phyloP scores from a whole-genome alignment of 2,329 filamentous ascomycete genomes.

The Teratosphaeria zuluensis region DNA sequence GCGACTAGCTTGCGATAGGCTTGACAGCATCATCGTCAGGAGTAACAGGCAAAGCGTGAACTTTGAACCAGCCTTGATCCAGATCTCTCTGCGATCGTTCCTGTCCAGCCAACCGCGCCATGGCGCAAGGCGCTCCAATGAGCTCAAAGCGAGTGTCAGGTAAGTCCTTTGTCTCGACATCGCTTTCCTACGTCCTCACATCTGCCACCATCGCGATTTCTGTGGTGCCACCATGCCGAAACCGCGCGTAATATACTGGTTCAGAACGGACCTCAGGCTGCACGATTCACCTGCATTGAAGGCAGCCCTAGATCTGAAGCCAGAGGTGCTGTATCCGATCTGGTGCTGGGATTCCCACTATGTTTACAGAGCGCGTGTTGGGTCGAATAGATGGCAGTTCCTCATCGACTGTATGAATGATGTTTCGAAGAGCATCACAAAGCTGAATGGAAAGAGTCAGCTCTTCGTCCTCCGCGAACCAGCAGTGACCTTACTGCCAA shows the following conservation, averaged over 20 bases:
- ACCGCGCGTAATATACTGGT: conserved; percentile 61
- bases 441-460: conserved; percentile 60
- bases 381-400: conserved; percentile 66
- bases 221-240: conserved; percentile 20
- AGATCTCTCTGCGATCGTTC: neutral
- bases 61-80: neutral
- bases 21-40: neutral
- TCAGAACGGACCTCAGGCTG: conserved; percentile 58
- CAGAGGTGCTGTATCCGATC: conserved; percentile 63
- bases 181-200: neutral
- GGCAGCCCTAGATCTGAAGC: conserved; percentile 60
- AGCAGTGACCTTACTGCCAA: conserved; percentile 60
- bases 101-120: neutral
- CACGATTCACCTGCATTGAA: conserved; percentile 67
- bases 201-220: neutral
- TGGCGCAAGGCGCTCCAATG: neutral
- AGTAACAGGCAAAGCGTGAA: neutral
- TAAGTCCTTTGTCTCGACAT: neutral
- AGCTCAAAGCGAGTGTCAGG: neutral
- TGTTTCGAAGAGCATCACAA: conserved; percentile 56
- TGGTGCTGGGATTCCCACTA: conserved; percentile 79
- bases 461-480: conserved; percentile 64
- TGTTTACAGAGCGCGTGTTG: conserved; percentile 61
- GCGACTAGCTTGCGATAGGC: neutral
- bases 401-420: conserved; percentile 66